phyloP scores from a whole-genome alignment of 2,329 filamentous ascomycete species.

The Claviceps sp. region DNA sequence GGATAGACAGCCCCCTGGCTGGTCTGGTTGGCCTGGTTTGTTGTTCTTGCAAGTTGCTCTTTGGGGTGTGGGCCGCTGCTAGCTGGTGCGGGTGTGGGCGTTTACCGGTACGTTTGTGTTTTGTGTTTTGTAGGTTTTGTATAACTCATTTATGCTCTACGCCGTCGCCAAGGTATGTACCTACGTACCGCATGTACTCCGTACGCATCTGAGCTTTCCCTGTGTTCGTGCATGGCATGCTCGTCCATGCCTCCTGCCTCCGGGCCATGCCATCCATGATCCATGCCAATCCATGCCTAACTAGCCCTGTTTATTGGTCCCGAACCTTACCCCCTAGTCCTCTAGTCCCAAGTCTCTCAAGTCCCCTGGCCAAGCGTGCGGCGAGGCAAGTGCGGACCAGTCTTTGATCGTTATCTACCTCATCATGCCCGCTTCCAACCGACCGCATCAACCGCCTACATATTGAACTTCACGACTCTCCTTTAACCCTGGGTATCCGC shows the following conservation, averaged over 20 bases:
- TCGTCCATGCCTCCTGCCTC: background rate
- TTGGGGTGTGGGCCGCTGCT: background rate
- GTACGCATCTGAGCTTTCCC: background rate
- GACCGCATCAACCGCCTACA: conserved; percentile 8
- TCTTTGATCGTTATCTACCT: conserved; percentile 13
- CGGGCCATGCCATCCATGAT: background rate
- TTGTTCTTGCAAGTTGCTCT: background rate
- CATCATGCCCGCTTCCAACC: conserved; percentile 11
- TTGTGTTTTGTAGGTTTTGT: too few species aligned
- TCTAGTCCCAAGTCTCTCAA: too few species aligned
- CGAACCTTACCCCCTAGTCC: too few species aligned
- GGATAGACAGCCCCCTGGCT: background rate
- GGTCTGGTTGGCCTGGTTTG: background rate
- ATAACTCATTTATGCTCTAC: background rate
- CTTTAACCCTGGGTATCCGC: conserved; percentile 15
- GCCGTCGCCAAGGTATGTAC: background rate
- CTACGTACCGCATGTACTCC: background rate
- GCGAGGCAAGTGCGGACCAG: conserved; percentile 1
- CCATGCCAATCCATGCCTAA: background rate
- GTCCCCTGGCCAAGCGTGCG: background rate
- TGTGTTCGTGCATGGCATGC: background rate
- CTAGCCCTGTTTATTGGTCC: background rate
- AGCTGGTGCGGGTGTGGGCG: background rate
- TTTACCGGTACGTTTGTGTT: too few species aligned
- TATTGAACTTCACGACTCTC: conserved; percentile 23